These are phyloP conservation scores for Triangularia verruculosa DNA, from an alignment of 2,329 filamentous ascomycete genomes.

Conservation along the genomic window DNA sequence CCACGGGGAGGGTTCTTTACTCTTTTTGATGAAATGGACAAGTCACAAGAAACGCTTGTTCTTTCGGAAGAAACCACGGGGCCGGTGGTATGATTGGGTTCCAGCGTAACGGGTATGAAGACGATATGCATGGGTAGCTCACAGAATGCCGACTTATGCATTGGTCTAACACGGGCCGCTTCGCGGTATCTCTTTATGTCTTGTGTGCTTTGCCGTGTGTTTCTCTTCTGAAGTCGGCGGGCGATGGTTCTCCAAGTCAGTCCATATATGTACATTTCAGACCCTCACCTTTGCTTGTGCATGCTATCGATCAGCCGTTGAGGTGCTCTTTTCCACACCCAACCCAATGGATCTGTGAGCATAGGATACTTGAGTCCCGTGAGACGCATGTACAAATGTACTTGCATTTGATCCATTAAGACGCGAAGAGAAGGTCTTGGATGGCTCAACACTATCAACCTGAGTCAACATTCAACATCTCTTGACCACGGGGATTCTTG, in stretches of 20 bases:
- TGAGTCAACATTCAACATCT: too few species aligned
- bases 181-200: not conserved
- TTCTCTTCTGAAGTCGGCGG: not conserved
- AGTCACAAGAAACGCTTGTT: conserved; percentile 26
- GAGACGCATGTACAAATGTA: too few species aligned
- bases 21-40: conserved; percentile 19
- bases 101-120: conserved; percentile 25
- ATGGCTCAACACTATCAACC: too few species aligned
- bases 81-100: conserved; percentile 31
- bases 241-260: not conserved
- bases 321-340: too few species aligned
- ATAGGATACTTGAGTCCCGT: too few species aligned
- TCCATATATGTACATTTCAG: too few species aligned
- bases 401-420: too few species aligned
- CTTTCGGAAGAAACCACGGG: conserved; percentile 20
- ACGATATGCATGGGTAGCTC: conserved; percentile 32
- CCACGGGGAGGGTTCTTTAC: conserved; percentile 27
- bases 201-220: not conserved
- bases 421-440: too few species aligned
- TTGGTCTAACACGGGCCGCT: conserved; percentile 20
- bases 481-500: too few species aligned
- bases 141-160: conserved; percentile 33
- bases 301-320: too few species aligned
- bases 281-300: too few species aligned
- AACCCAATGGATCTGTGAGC: too few species aligned